phyloP scores from a whole-genome alignment of 2,329 filamentous ascomycete species.

The Polychaeton citri region DNA sequence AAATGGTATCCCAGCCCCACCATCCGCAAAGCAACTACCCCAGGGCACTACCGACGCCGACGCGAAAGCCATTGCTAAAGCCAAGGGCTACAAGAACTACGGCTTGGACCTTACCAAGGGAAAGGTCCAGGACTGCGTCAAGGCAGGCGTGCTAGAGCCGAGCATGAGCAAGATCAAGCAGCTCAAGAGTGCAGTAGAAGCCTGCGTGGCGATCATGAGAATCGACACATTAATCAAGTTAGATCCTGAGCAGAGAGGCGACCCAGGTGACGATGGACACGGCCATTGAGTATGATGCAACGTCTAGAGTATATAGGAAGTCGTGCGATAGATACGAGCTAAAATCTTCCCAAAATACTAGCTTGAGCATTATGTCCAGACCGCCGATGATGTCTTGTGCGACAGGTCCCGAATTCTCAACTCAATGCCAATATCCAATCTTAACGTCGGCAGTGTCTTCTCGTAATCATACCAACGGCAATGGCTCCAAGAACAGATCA shows the following conservation, averaged over 20 bases:
- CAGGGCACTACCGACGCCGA: slow-evolving; percentile 38
- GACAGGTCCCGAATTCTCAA: too few species aligned
- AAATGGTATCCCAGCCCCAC: slow-evolving; percentile 8
- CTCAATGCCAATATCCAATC: too few species aligned
- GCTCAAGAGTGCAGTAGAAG: slow-evolving; percentile 95
- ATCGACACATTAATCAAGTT: slow-evolving; percentile 98
- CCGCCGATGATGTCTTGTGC: too few species aligned
- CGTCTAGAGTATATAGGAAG: too few species aligned
- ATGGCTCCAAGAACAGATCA: too few species aligned
- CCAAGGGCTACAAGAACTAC: slow-evolving; percentile 98
- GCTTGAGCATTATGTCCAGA: too few species aligned
- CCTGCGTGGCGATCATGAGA: slow-evolving; percentile 97
- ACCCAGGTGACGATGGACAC: slow-evolving; percentile 50
- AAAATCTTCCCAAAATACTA: too few species aligned
- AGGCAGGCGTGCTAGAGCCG: slow-evolving; percentile 89
- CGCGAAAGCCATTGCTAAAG: slow-evolving; percentile 78
- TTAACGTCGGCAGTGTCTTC: too few species aligned
- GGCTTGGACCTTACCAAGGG: slow-evolving; percentile 81
- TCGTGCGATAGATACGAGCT: too few species aligned
- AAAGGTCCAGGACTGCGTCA: slow-evolving; percentile 84
- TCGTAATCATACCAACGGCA: too few species aligned
- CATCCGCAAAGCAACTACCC: slow-evolving; percentile 18
- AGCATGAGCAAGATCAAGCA: slow-evolving; percentile 98
- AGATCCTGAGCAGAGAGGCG: slow-evolving; percentile 69
- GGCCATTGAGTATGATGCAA: slow-evolving; percentile 21